Conservation (phyloP, 2,329 filamentous ascomycete genomes). For the Alternaria brassicae region DNA sequence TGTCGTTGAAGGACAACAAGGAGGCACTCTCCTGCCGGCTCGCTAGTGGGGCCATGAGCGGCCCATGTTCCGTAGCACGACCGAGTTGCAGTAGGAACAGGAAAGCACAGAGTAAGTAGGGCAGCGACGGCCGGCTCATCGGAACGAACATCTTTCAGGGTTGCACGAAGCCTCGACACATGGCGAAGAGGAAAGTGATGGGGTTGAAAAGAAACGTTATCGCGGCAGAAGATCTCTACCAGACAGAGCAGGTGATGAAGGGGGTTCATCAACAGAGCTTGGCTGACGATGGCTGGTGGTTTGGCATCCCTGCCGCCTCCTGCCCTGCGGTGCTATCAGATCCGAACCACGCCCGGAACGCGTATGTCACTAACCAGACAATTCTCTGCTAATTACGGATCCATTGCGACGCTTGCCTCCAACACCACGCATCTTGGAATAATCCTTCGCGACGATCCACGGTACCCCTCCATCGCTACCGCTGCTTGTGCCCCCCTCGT, state of each 20-base stretch:
- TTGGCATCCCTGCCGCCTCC: conserved; percentile 19
- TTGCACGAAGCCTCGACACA: conserved; percentile 1
- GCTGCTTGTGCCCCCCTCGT: conserved; percentile 1
- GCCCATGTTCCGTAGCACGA: conserved; percentile 25
- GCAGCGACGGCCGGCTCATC: conserved; percentile 6
- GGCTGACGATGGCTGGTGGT: conserved; percentile 21
- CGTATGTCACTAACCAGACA: conserved; percentile 25
- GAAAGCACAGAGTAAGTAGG: conserved; percentile 8
- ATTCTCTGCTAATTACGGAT: conserved; percentile 28
- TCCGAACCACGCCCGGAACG: conserved; percentile 31
- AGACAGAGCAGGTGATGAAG: conserved; percentile 10
- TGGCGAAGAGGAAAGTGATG: not conserved
- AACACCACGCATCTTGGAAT: conserved; percentile 19
- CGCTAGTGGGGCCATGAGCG: conserved; percentile 27
- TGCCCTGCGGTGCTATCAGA: conserved; percentile 20
- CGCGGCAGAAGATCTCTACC: conserved; percentile 3
- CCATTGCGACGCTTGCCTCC: conserved; percentile 26
- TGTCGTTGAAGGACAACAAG: conserved; percentile 43
- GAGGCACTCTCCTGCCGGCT: conserved; percentile 14
- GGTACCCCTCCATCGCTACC: conserved; percentile 4
- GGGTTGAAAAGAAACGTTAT: not conserved
- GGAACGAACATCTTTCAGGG: conserved; percentile 4
- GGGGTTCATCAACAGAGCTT: conserved; percentile 12
- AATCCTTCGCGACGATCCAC: conserved; percentile 7
- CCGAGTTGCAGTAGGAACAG: conserved; percentile 21